These are phyloP conservation scores for Aureobasidium sp. DNA, from an alignment of 2,329 filamentous ascomycete genomes.

Conservation along the genomic window DNA sequence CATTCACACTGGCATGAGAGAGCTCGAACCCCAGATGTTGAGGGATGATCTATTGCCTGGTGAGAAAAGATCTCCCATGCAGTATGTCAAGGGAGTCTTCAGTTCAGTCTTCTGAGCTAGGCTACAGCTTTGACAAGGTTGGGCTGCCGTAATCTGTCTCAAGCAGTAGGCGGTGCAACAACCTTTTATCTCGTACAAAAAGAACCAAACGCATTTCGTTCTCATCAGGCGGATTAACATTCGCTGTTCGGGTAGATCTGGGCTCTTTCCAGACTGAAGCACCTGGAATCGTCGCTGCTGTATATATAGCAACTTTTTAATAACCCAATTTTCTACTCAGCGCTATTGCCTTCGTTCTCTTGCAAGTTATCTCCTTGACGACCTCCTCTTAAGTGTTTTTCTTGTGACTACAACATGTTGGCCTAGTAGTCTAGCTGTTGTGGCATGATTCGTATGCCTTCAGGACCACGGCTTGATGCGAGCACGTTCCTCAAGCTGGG, in stretches of 20 bases:
- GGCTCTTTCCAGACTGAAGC: neutral
- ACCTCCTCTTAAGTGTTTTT: no score
- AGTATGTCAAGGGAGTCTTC: neutral
- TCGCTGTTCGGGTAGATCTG: neutral
- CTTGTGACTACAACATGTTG: neutral
- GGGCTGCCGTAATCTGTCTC: neutral
- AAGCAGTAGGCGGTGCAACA: neutral
- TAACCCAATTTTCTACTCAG: neutral
- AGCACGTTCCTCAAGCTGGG: neutral
- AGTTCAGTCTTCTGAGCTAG: neutral
- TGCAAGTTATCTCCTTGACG: neutral
- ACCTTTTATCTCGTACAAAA: neutral
- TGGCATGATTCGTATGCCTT: no score
- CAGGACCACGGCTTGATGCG: neutral
- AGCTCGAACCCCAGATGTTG: neutral
- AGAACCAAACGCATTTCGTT: neutral
- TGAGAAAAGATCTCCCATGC: neutral
- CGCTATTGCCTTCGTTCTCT: neutral
- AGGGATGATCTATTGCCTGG: neutral
- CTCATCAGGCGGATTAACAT: neutral
- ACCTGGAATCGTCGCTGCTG: neutral
- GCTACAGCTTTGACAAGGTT: no score
- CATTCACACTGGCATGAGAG: constrained; percentile 19
- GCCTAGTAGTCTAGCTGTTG: no score
- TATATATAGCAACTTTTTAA: neutral